Percentiles rank a stretch among this genome's conserved stretches.
Conservation (phyloP, 805 yeast species). For the Candida berthetii region DNA sequence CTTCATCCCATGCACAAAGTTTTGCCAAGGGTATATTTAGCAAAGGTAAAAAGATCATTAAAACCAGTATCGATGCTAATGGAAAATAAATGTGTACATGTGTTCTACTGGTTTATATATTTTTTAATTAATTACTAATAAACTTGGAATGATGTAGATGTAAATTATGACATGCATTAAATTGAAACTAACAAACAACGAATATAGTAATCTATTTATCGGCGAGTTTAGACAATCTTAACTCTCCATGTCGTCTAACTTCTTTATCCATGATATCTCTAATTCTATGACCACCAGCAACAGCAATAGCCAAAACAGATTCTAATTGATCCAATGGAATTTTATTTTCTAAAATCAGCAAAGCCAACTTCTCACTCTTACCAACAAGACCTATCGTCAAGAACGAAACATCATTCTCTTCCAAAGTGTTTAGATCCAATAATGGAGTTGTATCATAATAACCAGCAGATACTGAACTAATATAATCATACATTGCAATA, state of each 20-base stretch:
- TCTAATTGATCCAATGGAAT: slow-evolving; percentile 80
- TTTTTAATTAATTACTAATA: too few species aligned
- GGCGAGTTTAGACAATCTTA: slow-evolving; percentile 40
- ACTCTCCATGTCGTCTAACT: slow-evolving; percentile 69
- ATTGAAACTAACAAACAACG: neutral
- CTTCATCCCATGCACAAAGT: slow-evolving; percentile 44
- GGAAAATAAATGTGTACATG: neutral
- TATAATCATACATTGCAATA: slow-evolving; percentile 87
- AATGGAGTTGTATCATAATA: slow-evolving; percentile 72
- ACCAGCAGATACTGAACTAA: slow-evolving; percentile 77
- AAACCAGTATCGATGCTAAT: slow-evolving; percentile 10
- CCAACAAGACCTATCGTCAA: slow-evolving; percentile 85
- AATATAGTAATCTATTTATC: slow-evolving; percentile 6
- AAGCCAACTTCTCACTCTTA: slow-evolving; percentile 67
- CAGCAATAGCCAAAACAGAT: slow-evolving; percentile 69
- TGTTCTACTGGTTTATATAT: too few species aligned
- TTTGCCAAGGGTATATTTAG: slow-evolving; percentile 48
- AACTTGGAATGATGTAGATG: too few species aligned
- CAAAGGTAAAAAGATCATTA: slow-evolving; percentile 47
- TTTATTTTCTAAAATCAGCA: slow-evolving; percentile 75
- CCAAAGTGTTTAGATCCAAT: slow-evolving; percentile 75
- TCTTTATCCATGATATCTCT: slow-evolving; percentile 83
- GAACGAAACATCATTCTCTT: slow-evolving; percentile 77
- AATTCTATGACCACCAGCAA: slow-evolving; percentile 80
- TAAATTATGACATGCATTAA: neutral